A percentile compares a stretch with the other conserved stretches of the same genome.
These are phyloP conservation scores for Mortierella sp. DNA, from an alignment of 371 early-diverging fungal genomes.

Conservation along the genomic window DNA sequence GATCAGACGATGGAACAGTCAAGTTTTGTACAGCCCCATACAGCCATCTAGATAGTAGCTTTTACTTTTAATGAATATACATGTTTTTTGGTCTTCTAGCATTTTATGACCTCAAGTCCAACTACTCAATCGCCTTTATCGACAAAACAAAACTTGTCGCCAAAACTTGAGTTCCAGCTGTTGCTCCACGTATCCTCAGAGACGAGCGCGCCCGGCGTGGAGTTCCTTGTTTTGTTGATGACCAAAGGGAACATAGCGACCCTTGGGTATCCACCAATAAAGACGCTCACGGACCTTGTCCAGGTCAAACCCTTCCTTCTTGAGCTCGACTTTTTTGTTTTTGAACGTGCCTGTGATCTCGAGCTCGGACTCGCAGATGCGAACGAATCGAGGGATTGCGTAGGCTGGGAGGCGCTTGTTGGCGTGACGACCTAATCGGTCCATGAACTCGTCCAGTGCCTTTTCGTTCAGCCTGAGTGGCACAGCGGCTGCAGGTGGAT, in stretches of 20 bases:
- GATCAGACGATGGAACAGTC: conserved; percentile 23
- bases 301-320: conserved; percentile 64
- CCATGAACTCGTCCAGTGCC: conserved; percentile 19
- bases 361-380: conserved; percentile 41
- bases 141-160: too few species aligned
- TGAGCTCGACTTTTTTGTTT: conserved; percentile 62
- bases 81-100: too few species aligned
- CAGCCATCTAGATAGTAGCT: too few species aligned
- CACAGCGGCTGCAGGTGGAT: not conserved
- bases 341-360: conserved; percentile 68
- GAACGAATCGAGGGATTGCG: conserved; percentile 50
- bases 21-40: conserved; percentile 11
- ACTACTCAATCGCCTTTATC: too few species aligned
- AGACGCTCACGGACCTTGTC: conserved; percentile 33
- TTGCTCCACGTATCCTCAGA: too few species aligned
- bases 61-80: too few species aligned
- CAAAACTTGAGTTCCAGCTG: too few species aligned
- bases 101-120: too few species aligned
- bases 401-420: conserved; percentile 37
- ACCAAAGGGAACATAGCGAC: conserved; percentile 31
- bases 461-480: conserved; percentile 16
- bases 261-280: conserved; percentile 49
- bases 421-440: conserved; percentile 12
- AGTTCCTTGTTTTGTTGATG: conserved; percentile 21
- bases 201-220: conserved; percentile 29